A percentile compares a stretch with the other conserved stretches of the same genome.
These are phyloP conservation scores for Solanum piurae DNA, from an alignment of 257 asterid genomes.

Conservation along the genomic window DNA sequence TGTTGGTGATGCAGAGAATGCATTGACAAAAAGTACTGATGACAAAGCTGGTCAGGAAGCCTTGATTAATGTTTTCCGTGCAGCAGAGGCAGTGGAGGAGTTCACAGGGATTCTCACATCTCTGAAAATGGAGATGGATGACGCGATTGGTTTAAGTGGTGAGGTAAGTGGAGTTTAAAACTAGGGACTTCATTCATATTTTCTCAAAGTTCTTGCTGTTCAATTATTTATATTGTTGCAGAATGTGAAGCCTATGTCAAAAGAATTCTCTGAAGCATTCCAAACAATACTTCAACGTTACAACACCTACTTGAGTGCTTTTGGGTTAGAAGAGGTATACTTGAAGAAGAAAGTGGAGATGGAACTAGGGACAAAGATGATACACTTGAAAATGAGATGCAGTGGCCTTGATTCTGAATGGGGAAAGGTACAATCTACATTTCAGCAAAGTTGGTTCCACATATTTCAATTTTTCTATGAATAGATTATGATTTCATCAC, in stretches of 20 bases:
- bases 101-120: slow-evolving; percentile 62
- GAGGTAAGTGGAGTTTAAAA: slow-evolving; percentile 45
- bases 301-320: slow-evolving; percentile 59
- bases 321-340: slow-evolving; percentile 76
- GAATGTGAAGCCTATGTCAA: slow-evolving; percentile 85
- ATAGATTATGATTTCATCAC: neutral
- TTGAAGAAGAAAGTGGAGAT: slow-evolving; percentile 90
- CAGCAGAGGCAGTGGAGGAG: slow-evolving; percentile 97
- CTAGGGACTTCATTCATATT: neutral
- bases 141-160: slow-evolving; percentile 71
- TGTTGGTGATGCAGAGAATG: slow-evolving; percentile 46
- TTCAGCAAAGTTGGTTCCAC: neutral
- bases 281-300: slow-evolving; percentile 55
- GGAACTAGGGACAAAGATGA: slow-evolving; percentile 85
- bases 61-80: slow-evolving; percentile 62
- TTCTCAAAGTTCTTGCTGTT: neutral
- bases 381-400: slow-evolving; percentile 95
- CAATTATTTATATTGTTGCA: slow-evolving; percentile 23
- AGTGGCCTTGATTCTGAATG: slow-evolving; percentile 80
- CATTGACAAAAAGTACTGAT: slow-evolving; percentile 67
- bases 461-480: neutral
- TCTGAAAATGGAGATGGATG: slow-evolving; percentile 86
- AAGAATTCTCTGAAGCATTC: slow-evolving; percentile 52
- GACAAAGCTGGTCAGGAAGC: slow-evolving; percentile 72
- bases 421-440: slow-evolving; percentile 70